phyloP scores from a whole-genome alignment of 768 basidiomycete species.

The Hortiboletus flavorubellus region DNA sequence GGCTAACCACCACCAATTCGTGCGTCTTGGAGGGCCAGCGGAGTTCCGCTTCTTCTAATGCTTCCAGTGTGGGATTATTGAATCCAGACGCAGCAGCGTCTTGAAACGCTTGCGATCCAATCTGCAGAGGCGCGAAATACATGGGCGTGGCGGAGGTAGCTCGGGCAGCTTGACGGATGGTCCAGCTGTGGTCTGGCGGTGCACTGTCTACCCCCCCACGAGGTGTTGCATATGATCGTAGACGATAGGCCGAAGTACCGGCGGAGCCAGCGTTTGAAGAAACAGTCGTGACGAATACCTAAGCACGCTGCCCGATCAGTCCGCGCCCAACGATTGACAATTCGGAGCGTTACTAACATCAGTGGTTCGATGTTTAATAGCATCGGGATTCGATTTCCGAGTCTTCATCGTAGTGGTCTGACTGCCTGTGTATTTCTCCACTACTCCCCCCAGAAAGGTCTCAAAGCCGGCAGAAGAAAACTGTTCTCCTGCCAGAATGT shows the following conservation, averaged over 20 bases:
- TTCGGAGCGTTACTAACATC: background rate
- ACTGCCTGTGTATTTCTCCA: background rate
- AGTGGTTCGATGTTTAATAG: background rate
- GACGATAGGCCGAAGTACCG: background rate
- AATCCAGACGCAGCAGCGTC: background rate
- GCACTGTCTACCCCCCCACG: background rate
- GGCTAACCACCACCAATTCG: background rate
- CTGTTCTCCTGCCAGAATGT: background rate
- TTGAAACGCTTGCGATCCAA: background rate
- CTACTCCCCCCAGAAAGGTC: background rate
- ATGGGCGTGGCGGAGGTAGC: background rate
- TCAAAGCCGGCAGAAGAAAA: background rate
- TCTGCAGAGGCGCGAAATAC: background rate
- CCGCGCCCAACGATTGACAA: background rate
- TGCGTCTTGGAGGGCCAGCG: background rate
- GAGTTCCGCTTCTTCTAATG: background rate
- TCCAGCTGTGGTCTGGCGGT: background rate
- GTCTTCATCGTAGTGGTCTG: background rate
- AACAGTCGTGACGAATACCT: constrained; percentile 1
- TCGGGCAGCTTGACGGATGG: background rate
- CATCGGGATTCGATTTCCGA: background rate
- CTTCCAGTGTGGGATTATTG: background rate
- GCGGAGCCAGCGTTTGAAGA: background rate
- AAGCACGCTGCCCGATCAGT: background rate
- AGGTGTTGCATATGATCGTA: background rate